Conservation (phyloP, 345 rosid genomes). For the Brassica carinata region DNA sequence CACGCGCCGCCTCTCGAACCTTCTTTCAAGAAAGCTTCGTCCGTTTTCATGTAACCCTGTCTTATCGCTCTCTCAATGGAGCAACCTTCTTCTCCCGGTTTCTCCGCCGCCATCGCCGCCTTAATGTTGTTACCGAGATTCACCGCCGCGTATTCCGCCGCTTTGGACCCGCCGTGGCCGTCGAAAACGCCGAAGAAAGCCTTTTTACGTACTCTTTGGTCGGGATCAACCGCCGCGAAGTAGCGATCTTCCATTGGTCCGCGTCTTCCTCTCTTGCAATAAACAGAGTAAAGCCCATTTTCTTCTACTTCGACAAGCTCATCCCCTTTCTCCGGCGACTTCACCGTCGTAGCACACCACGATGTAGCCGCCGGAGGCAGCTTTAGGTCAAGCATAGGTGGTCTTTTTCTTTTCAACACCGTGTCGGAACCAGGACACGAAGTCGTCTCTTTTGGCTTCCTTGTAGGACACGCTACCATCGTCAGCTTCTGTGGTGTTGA, state of each 20-base stretch:
- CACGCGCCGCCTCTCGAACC: slow-evolving; percentile 69
- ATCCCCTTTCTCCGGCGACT: slow-evolving; percentile 28
- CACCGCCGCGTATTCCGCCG: slow-evolving; percentile 74
- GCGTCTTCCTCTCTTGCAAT: slow-evolving; percentile 42
- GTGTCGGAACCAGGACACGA: slow-evolving; percentile 3
- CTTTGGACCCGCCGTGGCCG: slow-evolving; percentile 85
- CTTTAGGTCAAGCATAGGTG: slow-evolving; percentile 36
- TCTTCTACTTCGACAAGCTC: slow-evolving; percentile 16
- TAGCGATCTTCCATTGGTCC: slow-evolving; percentile 44
- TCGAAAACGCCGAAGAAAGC: slow-evolving; percentile 83
- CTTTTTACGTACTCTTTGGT: slow-evolving; percentile 23
- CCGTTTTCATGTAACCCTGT: slow-evolving; percentile 65
- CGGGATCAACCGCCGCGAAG: slow-evolving; percentile 28
- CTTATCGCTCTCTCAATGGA: slow-evolving; percentile 51
- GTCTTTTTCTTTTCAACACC: slow-evolving; percentile 35
- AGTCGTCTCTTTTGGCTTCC: slow-evolving; percentile 16
- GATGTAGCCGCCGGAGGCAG: background rate
- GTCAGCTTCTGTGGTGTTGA: slow-evolving; percentile 19
- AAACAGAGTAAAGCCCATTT: slow-evolving; percentile 40
- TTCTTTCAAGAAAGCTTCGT: slow-evolving; percentile 58
- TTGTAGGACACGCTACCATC: slow-evolving; percentile 22
- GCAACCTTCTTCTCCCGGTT: slow-evolving; percentile 38
- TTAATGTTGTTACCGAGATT: slow-evolving; percentile 61
- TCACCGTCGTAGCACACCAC: slow-evolving; percentile 29
- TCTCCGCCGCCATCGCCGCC: slow-evolving; percentile 38